Base-by-base conservation (phyloP, 257 asterid species). In the Solanum corneliomulleri region DNA sequence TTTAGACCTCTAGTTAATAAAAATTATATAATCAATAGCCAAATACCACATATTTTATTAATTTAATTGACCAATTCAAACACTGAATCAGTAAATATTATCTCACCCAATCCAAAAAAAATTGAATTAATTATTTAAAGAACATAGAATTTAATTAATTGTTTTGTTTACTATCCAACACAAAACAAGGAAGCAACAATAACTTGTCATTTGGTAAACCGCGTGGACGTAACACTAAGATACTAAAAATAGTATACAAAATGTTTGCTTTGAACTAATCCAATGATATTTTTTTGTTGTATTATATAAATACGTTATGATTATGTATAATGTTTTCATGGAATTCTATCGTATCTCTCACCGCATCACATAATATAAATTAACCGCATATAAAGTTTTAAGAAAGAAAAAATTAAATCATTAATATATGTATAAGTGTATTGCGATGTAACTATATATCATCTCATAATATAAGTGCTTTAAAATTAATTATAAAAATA, bases 141-240 rank as follows among this genome's bases (percentile, higher is more conserved):
- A n/a, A 7, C 29, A 18, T 47, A 29, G 18, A 37, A 72, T 31
- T 29, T 29, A 25, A n/a, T 77, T 10, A 29, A 3, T 49, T 49
- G 39, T 4, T 81, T 1, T 49, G 31, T 81, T 81, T 27, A 41
- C 45, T 29, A 49, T 7, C 69, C n/a, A 81, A 29, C 62, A 11
- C 7, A 81, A 2, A 29, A 80, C 45, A 80, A 47, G 25, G 62
- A 80, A 49, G 85, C 66, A 81, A 60, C 45, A 49, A 49, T 49
- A 49, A 14, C 85, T 81, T 81, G 69, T 49, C 69, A 81, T 49
- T 29, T 81, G 85, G 85, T 49, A 81, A 49, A 81, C 85, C 85
- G 69, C 69, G 85, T 81, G 27, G 69, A 81, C 13, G 85, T 80
- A 80, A 80, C 44, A 27, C 27, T 44, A 77, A 44, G 84, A 44